Percentiles rank a stretch among this genome's conserved stretches.
Evolutionary conservation across 805 yeast species (phyloP).

Genomic region (Monosporozyma siamensis): DNA sequence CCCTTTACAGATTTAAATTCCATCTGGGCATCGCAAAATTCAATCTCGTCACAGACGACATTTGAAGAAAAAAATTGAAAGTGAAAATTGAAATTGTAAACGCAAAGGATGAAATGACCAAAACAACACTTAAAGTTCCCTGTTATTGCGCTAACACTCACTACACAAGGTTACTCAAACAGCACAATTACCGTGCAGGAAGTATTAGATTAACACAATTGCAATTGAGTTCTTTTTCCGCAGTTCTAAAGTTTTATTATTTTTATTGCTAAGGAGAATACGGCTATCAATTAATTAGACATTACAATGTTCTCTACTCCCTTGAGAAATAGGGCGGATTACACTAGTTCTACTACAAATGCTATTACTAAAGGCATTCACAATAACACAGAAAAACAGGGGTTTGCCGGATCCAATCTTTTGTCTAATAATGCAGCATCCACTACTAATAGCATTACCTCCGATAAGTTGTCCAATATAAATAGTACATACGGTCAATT

Average conservation of each 20-base stretch:
- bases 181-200: too few relatives aligned
- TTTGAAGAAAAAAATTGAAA: background rate
- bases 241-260: too few relatives aligned
- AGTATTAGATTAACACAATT: too few relatives aligned
- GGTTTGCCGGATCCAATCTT: background rate
- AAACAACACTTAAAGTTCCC: too few relatives aligned
- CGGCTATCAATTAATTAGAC: background rate
- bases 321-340: constrained; percentile 25
- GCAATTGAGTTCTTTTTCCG: too few relatives aligned
- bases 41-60: constrained; percentile 1
- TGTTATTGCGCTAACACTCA: too few relatives aligned
- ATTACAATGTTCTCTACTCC: constrained; percentile 28
- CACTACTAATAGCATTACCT: background rate
- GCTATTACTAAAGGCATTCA: constrained; percentile 11
- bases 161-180: too few relatives aligned
- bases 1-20: too few relatives aligned
- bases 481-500: background rate
- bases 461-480: background rate
- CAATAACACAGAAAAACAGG: background rate
- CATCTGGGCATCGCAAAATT: too few relatives aligned
- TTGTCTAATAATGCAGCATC: constrained; percentile 3
- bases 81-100: background rate
- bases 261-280: too few relatives aligned
- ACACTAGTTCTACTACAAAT: constrained; percentile 14
- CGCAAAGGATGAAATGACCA: too few relatives aligned